Evolutionary conservation across 2,329 filamentous ascomycete species (phyloP).

Genomic region (Fusarium sp.): DNA sequence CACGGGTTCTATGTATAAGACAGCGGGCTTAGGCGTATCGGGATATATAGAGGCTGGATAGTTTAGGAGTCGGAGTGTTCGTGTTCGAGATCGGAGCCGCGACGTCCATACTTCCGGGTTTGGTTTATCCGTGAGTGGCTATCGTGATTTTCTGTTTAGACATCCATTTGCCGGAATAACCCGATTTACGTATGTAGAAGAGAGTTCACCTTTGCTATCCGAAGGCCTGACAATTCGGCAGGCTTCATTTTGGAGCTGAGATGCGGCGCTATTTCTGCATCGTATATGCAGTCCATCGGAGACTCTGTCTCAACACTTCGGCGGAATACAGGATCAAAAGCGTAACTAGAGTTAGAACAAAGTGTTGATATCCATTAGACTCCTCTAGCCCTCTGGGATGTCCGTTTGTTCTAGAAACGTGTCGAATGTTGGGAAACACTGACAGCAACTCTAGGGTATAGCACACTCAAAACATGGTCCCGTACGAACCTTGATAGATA

Average conservation of each 20-base stretch:
- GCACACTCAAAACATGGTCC: too few species aligned
- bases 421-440: too few species aligned
- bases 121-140: neutral
- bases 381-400: too few species aligned
- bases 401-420: too few species aligned
- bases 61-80: neutral
- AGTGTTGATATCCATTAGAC: too few species aligned
- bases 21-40: too few species aligned
- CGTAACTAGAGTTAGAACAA: too few species aligned
- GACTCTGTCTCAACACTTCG: neutral
- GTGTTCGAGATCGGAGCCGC: neutral
- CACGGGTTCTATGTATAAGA: too few species aligned
- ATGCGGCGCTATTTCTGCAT: neutral
- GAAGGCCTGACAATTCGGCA: neutral
- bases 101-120: neutral
- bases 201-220: neutral
- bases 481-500: too few species aligned
- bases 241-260: too few species aligned
- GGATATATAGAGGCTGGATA: neutral
- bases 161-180: neutral
- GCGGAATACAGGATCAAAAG: neutral
- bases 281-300: neutral
- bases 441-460: too few species aligned
- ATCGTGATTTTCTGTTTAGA: neutral
- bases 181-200: neutral